Evolutionary conservation across 1,284 basidiomycete genomes (phyloP).

Genomic region (Malassezia caprae): DNA sequence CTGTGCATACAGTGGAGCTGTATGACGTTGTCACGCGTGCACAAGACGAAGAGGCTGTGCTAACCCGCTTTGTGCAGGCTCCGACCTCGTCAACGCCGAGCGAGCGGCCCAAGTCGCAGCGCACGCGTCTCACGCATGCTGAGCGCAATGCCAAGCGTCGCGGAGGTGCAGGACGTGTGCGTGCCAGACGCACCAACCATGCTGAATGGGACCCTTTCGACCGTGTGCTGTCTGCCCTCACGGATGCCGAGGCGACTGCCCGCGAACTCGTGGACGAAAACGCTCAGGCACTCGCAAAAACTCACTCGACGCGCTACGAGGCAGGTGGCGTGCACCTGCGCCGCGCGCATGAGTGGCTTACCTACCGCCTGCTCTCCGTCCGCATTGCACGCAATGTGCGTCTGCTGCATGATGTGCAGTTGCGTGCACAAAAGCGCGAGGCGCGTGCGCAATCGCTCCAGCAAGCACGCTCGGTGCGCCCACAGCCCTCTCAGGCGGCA

Average conservation of each 20-base stretch:
- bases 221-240: conserved; percentile 37
- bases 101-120: conserved; percentile 11
- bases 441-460: conserved; percentile 26
- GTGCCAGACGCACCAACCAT: conserved; percentile 19
- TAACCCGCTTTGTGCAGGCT: conserved; percentile 16
- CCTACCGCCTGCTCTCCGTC: conserved; percentile 37
- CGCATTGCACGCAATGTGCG: conserved; percentile 37
- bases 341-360: conserved; percentile 42
- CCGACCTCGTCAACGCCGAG: not conserved
- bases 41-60: conserved; percentile 60
- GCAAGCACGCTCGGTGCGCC: conserved; percentile 14
- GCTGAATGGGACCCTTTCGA: conserved; percentile 44
- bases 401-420: conserved; percentile 35
- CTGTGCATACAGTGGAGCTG: conserved; percentile 79
- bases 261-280: conserved; percentile 43
- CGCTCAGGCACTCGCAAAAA: conserved; percentile 39
- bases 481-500: conserved; percentile 10
- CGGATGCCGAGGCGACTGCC: conserved; percentile 38
- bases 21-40: conserved; percentile 76
- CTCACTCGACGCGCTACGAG: conserved; percentile 40
- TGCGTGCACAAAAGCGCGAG: conserved; percentile 34
- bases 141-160: conserved; percentile 36
- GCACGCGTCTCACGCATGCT: conserved; percentile 34
- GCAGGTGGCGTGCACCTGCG: conserved; percentile 39
- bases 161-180: not conserved